Conservation (phyloP, 2,329 filamentous ascomycete genomes). For the Raffaelea deltoideospora region DNA sequence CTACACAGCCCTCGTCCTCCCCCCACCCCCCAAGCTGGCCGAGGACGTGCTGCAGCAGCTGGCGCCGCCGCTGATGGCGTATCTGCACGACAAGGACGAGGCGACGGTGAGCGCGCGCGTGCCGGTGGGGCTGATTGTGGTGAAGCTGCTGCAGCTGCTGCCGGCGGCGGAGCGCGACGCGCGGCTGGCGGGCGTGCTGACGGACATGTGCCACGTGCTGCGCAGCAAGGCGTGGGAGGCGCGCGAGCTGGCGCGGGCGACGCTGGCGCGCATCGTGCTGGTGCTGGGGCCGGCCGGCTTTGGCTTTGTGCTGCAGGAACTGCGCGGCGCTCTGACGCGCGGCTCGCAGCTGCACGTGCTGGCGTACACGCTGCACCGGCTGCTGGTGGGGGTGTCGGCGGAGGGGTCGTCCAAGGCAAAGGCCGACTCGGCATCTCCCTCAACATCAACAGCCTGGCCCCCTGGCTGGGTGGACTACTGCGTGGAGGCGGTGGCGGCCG, state of each 20-base stretch:
- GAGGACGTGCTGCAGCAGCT: slow-evolving; percentile 61
- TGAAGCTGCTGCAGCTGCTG: slow-evolving; percentile 73
- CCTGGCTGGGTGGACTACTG: slow-evolving; percentile 87
- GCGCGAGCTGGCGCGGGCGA: slow-evolving; percentile 79
- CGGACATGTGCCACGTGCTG: slow-evolving; percentile 85
- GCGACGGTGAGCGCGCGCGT: slow-evolving; percentile 85
- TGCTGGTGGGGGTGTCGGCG: slow-evolving; percentile 62
- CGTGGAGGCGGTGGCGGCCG: slow-evolving; percentile 56
- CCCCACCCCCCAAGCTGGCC: slow-evolving; percentile 56
- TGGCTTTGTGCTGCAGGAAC: slow-evolving; percentile 83
- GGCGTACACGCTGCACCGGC: slow-evolving; percentile 86
- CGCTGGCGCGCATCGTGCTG: slow-evolving; percentile 67
- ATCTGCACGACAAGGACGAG: slow-evolving; percentile 89
- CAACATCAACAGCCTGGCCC: too few species aligned
- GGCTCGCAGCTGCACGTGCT: slow-evolving; percentile 92
- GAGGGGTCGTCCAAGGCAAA: slow-evolving; percentile 14
- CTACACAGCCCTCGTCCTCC: slow-evolving; percentile 38
- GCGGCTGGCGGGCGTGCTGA: slow-evolving; percentile 67
- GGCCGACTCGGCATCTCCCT: slow-evolving; percentile 32
- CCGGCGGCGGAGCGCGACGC: slow-evolving; percentile 57
- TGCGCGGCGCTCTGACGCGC: slow-evolving; percentile 65
- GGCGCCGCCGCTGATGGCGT: slow-evolving; percentile 63
- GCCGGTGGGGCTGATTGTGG: slow-evolving; percentile 74
- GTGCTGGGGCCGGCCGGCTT: slow-evolving; percentile 73
- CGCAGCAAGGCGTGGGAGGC: slow-evolving; percentile 80